Percentiles rank a stretch among this genome's conserved stretches.
Evolutionary conservation across 148 eudicot species (phyloP).

Genomic region (Chenopodium berlandieri): DNA sequence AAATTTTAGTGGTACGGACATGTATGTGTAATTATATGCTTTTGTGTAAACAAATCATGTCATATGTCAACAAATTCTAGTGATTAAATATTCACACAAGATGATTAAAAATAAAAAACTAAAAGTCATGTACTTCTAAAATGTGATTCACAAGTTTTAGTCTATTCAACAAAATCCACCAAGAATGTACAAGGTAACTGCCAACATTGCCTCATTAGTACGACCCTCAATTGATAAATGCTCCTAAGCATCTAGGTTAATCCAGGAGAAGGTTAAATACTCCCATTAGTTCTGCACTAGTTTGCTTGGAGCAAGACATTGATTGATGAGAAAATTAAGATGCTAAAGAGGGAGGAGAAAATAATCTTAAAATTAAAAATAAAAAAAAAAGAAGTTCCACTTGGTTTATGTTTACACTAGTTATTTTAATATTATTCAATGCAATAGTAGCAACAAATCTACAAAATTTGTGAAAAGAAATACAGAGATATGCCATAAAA

Average conservation of each 20-base stretch:
- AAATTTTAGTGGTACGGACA: neutral
- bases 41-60: neutral
- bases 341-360: neutral
- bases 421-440: neutral
- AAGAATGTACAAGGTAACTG: neutral
- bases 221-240: neutral
- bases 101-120: too few relatives aligned
- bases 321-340: neutral
- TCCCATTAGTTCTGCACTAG: too few relatives aligned
- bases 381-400: neutral
- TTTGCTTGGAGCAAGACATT: too few relatives aligned
- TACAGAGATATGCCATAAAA: neutral
- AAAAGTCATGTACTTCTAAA: too few relatives aligned
- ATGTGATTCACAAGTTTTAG: neutral
- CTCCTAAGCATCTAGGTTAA: too few relatives aligned
- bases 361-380: too few relatives aligned
- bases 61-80: neutral
- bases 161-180: neutral
- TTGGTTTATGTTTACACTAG: neutral
- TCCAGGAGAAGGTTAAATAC: neutral
- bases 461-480: neutral
- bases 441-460: neutral
- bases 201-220: neutral
- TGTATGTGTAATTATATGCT: neutral
- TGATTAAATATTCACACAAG: neutral